Conservation (phyloP, 805 yeast species). For the Pichia eremophila region DNA sequence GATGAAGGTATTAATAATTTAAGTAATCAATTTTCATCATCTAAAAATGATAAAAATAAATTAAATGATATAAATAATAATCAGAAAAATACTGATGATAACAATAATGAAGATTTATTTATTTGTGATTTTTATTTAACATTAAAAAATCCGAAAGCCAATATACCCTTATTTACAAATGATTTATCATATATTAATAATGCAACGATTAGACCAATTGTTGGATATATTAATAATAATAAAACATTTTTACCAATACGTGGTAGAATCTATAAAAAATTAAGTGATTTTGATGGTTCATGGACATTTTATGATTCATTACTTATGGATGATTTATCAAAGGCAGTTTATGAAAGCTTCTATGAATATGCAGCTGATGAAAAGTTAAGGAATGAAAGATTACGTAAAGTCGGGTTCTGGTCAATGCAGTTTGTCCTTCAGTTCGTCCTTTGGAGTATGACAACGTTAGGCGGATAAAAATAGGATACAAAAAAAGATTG, state of each 20-base stretch:
- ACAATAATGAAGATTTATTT: conserved; percentile 27
- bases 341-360: conserved; percentile 84
- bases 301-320: conserved; percentile 93
- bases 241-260: conserved; percentile 83
- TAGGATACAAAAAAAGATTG: neutral
- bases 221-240: conserved; percentile 85
- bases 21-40: conserved; percentile 2
- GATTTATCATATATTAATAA: conserved; percentile 86
- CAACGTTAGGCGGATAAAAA: conserved; percentile 32
- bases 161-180: conserved; percentile 78
- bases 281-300: conserved; percentile 84
- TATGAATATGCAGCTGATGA: conserved; percentile 86
- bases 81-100: neutral
- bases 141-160: conserved; percentile 79
- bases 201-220: conserved; percentile 89
- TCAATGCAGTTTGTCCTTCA: conserved; percentile 78
- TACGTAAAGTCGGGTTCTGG: conserved; percentile 89
- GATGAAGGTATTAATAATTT: conserved; percentile 5
- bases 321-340: conserved; percentile 83
- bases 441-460: conserved; percentile 71
- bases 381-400: conserved; percentile 57
- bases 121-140: conserved; percentile 72
- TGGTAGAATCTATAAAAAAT: conserved; percentile 69
- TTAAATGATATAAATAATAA: neutral
- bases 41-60: neutral